Evolutionary conservation across 345 rosid species (phyloP).

Genomic region (Syzygium aromaticum): DNA sequence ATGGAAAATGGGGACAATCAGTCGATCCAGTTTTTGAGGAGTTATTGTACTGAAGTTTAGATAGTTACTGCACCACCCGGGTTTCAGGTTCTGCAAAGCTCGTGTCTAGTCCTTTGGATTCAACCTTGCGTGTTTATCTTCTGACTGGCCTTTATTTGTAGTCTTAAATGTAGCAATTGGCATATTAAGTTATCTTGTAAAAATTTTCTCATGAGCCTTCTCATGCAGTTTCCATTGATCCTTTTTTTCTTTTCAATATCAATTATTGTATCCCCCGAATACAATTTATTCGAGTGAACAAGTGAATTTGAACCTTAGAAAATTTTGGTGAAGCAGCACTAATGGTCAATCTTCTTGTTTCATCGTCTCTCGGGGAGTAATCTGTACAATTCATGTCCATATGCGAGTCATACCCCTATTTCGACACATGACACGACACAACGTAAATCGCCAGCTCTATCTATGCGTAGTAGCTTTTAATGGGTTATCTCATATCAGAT

Average conservation of each 20-base stretch:
- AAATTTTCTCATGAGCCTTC: not conserved
- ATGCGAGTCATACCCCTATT: not conserved
- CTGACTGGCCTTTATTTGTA: not conserved
- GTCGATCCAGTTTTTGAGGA: slow-evolving; percentile 15
- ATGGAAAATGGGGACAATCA: slow-evolving; percentile 11
- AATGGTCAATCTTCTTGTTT: not conserved
- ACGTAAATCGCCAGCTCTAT: not conserved
- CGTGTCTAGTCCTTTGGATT: not conserved
- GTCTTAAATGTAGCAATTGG: not conserved
- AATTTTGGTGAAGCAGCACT: not conserved
- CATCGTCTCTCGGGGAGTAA: not conserved
- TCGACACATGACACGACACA: not conserved
- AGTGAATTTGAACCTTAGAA: not conserved
- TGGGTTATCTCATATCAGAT: not conserved
- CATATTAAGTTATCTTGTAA: not conserved
- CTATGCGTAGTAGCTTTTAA: not conserved
- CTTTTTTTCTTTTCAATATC: not conserved
- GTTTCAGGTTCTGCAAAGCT: not conserved
- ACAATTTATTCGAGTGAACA: not conserved
- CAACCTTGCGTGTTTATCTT: not conserved
- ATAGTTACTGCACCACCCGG: not conserved
- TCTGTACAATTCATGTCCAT: not conserved
- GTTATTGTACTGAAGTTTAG: slow-evolving; percentile 5
- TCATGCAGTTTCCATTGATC: not conserved
- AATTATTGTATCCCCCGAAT: not conserved